These are phyloP conservation scores for Linnemannia exigua DNA, from an alignment of 192 early-diverging fungal genomes.

Conservation along the genomic window DNA sequence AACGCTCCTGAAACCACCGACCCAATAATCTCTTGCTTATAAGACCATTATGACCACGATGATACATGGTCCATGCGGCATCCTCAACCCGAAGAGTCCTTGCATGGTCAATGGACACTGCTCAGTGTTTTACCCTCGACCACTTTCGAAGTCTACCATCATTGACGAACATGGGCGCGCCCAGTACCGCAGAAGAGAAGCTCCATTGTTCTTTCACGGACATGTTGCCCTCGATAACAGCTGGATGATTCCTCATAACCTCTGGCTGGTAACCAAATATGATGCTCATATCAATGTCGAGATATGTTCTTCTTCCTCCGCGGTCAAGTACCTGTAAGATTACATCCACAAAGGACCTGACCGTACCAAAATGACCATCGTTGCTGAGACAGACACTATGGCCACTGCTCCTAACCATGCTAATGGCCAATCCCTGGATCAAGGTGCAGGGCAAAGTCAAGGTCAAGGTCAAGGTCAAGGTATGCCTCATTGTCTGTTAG, in stretches of 20 bases:
- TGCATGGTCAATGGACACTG: constrained; percentile 37
- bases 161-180: constrained; percentile 27
- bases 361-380: background rate
- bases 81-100: background rate
- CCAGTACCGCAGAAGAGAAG: constrained; percentile 7
- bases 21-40: constrained; percentile 15
- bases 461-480: background rate
- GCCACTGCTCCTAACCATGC: background rate
- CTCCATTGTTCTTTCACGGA: background rate
- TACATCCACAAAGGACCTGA: constrained; percentile 47
- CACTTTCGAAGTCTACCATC: constrained; percentile 1
- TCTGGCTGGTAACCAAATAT: constrained; percentile 38
- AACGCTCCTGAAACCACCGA: too few relatives aligned
- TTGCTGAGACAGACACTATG: background rate
- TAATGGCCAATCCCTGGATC: background rate
- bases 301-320: constrained; percentile 23
- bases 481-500: too few relatives aligned
- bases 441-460: constrained; percentile 14
- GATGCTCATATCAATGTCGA: constrained; percentile 53
- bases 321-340: constrained; percentile 47
- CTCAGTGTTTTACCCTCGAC: constrained; percentile 20
- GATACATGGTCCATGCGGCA: constrained; percentile 31
- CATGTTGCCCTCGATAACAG: constrained; percentile 28
- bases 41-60: constrained; percentile 19
- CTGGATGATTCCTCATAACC: constrained; percentile 40